phyloP scores from a whole-genome alignment of 495 filamentous ascomycete species.

The Achaetomiella virescens region DNA sequence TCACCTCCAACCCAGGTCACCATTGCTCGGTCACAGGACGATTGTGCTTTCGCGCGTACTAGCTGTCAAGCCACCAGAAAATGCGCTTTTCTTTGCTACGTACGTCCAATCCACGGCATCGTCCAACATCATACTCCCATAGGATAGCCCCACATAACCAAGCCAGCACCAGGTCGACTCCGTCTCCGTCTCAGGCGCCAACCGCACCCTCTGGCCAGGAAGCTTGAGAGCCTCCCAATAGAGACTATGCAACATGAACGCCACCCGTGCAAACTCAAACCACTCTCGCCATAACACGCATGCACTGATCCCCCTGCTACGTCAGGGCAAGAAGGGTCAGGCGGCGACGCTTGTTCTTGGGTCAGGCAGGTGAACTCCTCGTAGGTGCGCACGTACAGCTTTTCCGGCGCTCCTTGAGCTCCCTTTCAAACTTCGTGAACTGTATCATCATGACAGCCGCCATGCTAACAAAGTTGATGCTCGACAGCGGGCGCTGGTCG shows the following conservation, averaged over 20 bases:
- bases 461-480: slow-evolving; percentile 27
- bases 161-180: not conserved
- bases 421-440: slow-evolving; percentile 50
- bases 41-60: too few species aligned
- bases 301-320: slow-evolving; percentile 27
- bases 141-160: too few species aligned
- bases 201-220: too few species aligned
- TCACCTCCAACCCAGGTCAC: too few species aligned
- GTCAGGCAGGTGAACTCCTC: slow-evolving; percentile 11
- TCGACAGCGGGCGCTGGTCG: slow-evolving; percentile 18
- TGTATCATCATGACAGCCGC: slow-evolving; percentile 20
- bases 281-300: slow-evolving; percentile 25
- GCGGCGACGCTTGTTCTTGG: slow-evolving; percentile 20
- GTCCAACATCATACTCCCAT: too few species aligned
- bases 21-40: too few species aligned
- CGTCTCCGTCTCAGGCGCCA: not conserved
- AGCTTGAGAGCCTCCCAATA: slow-evolving; percentile 29
- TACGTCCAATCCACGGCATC: too few species aligned
- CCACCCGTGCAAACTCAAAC: slow-evolving; percentile 22
- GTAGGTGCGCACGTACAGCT: slow-evolving; percentile 23
- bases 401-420: slow-evolving; percentile 49
- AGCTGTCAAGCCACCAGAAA: too few species aligned
- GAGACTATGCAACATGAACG: slow-evolving; percentile 27
- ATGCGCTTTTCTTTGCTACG: too few species aligned
- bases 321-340: slow-evolving; percentile 18